Evolutionary conservation across 345 rosid species (phyloP), one percentile per base, ranked within the genome.

Genomic region (Cardamine resedifolia): DNA sequence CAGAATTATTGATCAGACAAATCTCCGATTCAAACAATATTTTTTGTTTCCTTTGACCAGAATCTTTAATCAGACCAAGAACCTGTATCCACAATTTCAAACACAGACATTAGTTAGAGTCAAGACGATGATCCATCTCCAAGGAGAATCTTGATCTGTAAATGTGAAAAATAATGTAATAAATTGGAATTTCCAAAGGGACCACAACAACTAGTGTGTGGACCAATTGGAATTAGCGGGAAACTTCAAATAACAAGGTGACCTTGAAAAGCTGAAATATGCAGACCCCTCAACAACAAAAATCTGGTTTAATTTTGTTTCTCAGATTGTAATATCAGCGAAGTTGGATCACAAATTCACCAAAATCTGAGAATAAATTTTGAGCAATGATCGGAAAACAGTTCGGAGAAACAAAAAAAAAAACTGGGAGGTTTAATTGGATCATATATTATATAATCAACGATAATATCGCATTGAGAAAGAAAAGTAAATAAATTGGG

Each of bases 1-100:
- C 12, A 18, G 7, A 56, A 6, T 11, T 4, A 6, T 11, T 4
- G 63, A 58, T 41, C 18, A 58, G 12, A 58, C 4, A 14, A 48
- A 5, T 41, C 33, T 9, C 5, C 5, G 21, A 21, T 10, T 14
- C 14, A 66, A 33, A 64, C 24, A 23, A 23, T n/a, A n/a, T 2
- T 23, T 23, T 23, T 23, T 23, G 24, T n/a, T n/a, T n/a, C 24
- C 24, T 66, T 38, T 7, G 24, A 67, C 7, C 12, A 66, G 34
- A 58, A 58, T 36, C 53, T 66, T 57, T 58, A 68, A 67, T 59
- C 62, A 23, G 49, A 50, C 43, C 34, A 61, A 75, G 44, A 75
- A 41, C 50, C 69, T 75, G 20, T 21, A 66, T 58, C 3, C 14
- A 73, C 16, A 57, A 57, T 34, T 51, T 33, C 16, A 51, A 9